Base-by-base conservation (phyloP, 495 filamentous ascomycete species). In the Clohesyomyces aquaticus region DNA sequence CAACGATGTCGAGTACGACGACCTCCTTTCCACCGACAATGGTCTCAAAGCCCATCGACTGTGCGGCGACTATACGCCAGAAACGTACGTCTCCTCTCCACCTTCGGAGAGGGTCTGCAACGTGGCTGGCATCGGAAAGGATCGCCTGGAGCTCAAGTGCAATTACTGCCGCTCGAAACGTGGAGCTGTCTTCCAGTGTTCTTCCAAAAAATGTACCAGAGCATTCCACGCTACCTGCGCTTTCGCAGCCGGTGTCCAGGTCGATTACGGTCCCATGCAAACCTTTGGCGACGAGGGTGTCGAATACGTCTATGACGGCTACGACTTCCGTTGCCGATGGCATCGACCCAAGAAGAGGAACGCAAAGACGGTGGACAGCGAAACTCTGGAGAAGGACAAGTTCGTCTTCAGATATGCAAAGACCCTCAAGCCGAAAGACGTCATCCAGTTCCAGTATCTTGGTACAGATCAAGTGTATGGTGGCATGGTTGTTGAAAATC, bases 191-290 rank as follows among this genome's bases (percentile, higher is more conserved):
- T 96, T 99, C 79, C 94, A 99, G 75, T 99, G 94, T 78, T 94
- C 91, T 6, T 87, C 88, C 59, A 94, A 91, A 80, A 98, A 96
- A 75, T 99, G 94, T 73, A 89, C 89, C 23, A 81, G 93, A 61
- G 87, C 95, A 2, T 99, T 96, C 73, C 94, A 99, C 75, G 91
- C 93, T 1, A 98, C 91, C 14, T 99, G 94, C 71, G 93, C 94
- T 1, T 87, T 89, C 22, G 84, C 92, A 16, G 94, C 93, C 43
- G 94, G 95, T 41, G 93, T 98, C 9, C 85, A 93, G 66, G 88
- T 96, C 43, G 93, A 99, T 71, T 84, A 89, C 71, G 90, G 88
- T 14, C 83, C 88, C 25, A 85, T 93, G 48, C 88, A 90, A 0
- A 89, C 93, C n/a, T 91, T 92, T 73, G 90, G 87, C 27, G 91